Conservation (phyloP, 2,329 filamentous ascomycete species). For the Aspergillus phoenicis region DNA sequence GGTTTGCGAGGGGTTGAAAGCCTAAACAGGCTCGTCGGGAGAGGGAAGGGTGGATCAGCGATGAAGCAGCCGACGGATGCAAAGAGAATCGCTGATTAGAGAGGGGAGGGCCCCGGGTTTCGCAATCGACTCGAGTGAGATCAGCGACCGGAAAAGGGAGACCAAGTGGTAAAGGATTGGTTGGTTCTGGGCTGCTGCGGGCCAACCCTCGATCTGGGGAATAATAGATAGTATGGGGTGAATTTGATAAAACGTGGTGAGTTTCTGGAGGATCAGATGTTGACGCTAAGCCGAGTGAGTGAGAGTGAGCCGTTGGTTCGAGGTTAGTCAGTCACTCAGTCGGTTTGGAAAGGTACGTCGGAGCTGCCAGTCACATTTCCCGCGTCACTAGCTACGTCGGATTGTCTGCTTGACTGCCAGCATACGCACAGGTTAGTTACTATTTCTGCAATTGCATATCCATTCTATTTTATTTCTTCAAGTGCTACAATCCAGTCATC, state of each 20-base stretch:
- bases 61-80: neutral
- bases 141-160: neutral
- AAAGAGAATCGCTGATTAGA: neutral
- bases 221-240: constrained; percentile 10
- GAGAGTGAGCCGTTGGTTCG: constrained; percentile 3
- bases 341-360: constrained; percentile 14
- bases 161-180: neutral
- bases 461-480: neutral
- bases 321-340: constrained; percentile 3
- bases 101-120: neutral
- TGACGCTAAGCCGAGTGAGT: constrained; percentile 25
- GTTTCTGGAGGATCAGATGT: constrained; percentile 23
- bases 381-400: too few relatives aligned
- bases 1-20: neutral
- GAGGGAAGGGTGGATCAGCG: constrained; percentile 7
- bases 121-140: neutral
- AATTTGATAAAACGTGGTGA: constrained; percentile 32
- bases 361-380: neutral
- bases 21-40: constrained; percentile 2
- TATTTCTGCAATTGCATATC: too few relatives aligned
- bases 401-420: too few relatives aligned
- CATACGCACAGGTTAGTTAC: neutral
- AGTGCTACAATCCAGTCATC: neutral
- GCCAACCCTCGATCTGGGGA: constrained; percentile 16
- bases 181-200: neutral